A percentile compares a stretch with the other conserved stretches of the same genome.
These are phyloP conservation scores for Lactarius indigo DNA, from an alignment of 768 basidiomycete species.

Conservation along the genomic window DNA sequence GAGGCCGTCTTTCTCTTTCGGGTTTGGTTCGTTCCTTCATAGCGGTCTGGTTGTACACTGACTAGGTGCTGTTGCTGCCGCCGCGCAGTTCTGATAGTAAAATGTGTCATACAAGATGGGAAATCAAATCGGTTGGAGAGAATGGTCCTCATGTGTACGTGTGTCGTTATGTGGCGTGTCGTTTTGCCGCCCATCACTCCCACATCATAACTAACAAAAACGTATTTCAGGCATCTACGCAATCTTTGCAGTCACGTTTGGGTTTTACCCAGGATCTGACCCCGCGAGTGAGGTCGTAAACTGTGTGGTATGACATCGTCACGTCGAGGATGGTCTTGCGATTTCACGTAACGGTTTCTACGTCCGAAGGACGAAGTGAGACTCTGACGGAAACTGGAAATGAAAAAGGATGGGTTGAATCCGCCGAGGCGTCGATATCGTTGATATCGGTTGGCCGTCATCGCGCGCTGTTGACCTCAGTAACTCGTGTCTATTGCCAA, in stretches of 20 bases:
- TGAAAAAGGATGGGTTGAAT: no score
- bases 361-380: no score
- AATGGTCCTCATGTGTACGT: constrained; percentile 61
- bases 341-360: no score
- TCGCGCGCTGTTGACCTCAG: no score
- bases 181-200: neutral
- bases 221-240: constrained; percentile 53
- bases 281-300: constrained; percentile 7
- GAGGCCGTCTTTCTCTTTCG: constrained; percentile 64
- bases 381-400: no score
- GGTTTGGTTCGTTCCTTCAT: constrained; percentile 29
- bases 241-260: constrained; percentile 67
- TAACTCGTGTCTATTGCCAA: no score
- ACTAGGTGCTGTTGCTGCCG: neutral
- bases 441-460: no score
- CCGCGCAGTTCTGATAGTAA: constrained; percentile 77
- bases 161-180: neutral
- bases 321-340: neutral
- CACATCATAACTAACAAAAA: constrained; percentile 9
- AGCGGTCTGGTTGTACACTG: neutral
- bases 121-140: constrained; percentile 89
- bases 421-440: no score
- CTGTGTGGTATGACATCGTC: neutral
- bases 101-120: constrained; percentile 78
- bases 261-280: constrained; percentile 48